phyloP scores from a whole-genome alignment of 805 yeast genomes.

The Ogataea haglerorum region DNA sequence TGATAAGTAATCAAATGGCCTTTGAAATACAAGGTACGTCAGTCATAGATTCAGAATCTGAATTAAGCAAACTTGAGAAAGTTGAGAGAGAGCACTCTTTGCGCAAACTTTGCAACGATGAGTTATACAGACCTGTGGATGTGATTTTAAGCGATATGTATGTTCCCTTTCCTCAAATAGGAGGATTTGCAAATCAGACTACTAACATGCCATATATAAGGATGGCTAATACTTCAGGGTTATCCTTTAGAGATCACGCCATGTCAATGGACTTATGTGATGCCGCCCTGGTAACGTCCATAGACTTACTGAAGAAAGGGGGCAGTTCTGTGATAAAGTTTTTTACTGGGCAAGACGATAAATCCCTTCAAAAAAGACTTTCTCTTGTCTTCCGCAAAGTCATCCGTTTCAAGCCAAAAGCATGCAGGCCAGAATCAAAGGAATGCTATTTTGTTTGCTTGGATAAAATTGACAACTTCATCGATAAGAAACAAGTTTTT shows the following conservation, averaged over 20 bases:
- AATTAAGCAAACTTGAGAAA: conserved; percentile 9
- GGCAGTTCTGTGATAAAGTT: conserved; percentile 83
- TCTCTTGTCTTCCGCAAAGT: conserved; percentile 60
- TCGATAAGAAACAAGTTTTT: conserved; percentile 46
- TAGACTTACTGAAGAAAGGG: conserved; percentile 61
- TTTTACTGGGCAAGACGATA: conserved; percentile 80
- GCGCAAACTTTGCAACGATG: conserved; percentile 1
- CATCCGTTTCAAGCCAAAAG: conserved; percentile 69
- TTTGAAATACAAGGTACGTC: conserved; percentile 16
- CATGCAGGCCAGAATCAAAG: conserved; percentile 74
- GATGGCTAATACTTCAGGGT: conserved; percentile 92
- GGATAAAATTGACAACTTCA: conserved; percentile 38
- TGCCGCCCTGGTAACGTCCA: conserved; percentile 78
- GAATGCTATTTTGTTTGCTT: conserved; percentile 79
- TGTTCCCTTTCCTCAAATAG: conserved; percentile 54
- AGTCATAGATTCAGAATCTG: conserved; percentile 19
- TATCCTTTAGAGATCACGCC: conserved; percentile 74
- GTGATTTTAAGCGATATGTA: conserved; percentile 80
- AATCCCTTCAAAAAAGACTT: conserved; percentile 55
- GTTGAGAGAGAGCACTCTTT: conserved; percentile 1
- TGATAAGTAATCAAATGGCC: conserved; percentile 10
- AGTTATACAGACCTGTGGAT: conserved; percentile 51
- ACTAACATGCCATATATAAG: conserved; percentile 79
- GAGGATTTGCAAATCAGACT: conserved; percentile 55
- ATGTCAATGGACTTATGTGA: conserved; percentile 89